Conservation (phyloP, 306 rosid genomes). For the Malus orientalis region DNA sequence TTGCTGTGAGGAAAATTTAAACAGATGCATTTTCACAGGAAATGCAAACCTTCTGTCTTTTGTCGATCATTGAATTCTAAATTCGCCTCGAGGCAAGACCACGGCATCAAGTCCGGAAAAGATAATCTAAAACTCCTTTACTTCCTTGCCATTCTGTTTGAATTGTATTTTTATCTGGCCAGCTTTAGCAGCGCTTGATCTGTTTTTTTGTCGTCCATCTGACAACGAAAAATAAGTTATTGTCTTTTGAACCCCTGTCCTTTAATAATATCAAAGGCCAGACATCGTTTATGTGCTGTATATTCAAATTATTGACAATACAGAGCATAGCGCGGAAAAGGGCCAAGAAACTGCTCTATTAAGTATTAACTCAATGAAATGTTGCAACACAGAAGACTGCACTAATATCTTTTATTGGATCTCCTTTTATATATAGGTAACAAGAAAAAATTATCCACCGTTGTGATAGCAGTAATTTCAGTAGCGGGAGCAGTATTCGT, state of each 20-base stretch:
- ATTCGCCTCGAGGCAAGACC: neutral
- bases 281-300: neutral
- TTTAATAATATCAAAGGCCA: neutral
- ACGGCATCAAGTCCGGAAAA: neutral
- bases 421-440: constrained; percentile 26
- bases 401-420: neutral
- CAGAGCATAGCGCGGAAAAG: no score
- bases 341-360: neutral
- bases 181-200: neutral
- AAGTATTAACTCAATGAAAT: no score
- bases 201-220: neutral
- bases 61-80: neutral
- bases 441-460: constrained; percentile 21
- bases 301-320: neutral
- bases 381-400: neutral
- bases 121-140: neutral
- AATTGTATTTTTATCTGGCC: no score
- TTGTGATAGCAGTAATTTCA: constrained; percentile 23
- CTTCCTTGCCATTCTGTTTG: no score
- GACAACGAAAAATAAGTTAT: no score
- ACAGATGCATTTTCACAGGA: neutral
- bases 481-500: constrained; percentile 37
- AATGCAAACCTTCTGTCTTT: neutral
- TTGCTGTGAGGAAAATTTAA: neutral
- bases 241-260: neutral